Evolutionary conservation across 1,284 basidiomycete genomes (phyloP).

Genomic region (Cutaneotrichosporon cyanovorans): DNA sequence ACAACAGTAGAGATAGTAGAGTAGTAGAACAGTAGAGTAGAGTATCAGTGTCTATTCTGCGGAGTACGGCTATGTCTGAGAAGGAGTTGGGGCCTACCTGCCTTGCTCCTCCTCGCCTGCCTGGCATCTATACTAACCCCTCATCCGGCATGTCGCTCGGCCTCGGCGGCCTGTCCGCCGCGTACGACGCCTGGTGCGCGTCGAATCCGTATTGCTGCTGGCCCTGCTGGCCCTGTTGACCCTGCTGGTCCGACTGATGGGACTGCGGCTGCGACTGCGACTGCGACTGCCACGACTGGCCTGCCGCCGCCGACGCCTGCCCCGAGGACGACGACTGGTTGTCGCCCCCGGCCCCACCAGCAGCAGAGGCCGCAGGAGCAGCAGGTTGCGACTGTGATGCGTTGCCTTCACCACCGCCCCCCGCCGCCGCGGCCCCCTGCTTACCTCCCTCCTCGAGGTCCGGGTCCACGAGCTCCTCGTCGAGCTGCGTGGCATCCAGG

Average conservation of each 20-base stretch:
- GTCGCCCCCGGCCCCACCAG: background rate
- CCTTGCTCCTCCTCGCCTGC: background rate
- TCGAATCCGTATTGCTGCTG: background rate
- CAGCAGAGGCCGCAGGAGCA: background rate
- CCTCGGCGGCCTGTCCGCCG: constrained; percentile 50
- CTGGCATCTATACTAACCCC: constrained; percentile 65
- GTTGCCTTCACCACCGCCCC: background rate
- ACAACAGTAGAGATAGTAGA: constrained; percentile 3
- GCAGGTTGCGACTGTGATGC: too few species aligned
- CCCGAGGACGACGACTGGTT: background rate
- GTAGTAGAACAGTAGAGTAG: constrained; percentile 4
- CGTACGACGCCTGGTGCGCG: background rate
- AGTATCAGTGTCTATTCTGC: constrained; percentile 12
- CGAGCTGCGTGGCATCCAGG: constrained; percentile 33
- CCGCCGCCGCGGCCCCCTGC: background rate
- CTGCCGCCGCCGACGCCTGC: background rate
- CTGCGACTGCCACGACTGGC: background rate
- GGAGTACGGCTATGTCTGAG: background rate
- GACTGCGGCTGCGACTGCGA: background rate
- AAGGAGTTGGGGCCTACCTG: background rate
- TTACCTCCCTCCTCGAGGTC: constrained; percentile 5
- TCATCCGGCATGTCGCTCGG: constrained; percentile 97
- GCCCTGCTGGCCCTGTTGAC: background rate
- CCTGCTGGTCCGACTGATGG: too few species aligned
- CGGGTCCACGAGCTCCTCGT: constrained; percentile 34